Conservation (phyloP, 768 basidiomycete species). For the Cantharellus cinnabarinus region DNA sequence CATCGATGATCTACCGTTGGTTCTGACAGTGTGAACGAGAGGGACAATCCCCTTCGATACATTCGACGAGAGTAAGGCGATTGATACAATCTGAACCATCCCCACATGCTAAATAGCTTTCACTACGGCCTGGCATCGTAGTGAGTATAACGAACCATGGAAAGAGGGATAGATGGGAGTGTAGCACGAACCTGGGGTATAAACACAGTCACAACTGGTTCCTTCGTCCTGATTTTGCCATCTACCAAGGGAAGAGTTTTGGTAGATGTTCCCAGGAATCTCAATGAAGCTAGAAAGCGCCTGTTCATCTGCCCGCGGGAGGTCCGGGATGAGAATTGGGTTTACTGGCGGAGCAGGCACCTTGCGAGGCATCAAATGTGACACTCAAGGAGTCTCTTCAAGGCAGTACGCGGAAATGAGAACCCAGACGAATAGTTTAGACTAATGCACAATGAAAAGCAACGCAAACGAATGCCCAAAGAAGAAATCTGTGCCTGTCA, state of each 20-base stretch:
- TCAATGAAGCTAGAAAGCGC: constrained; percentile 55
- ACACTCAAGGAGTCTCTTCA: too few species aligned
- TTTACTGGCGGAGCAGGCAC: neutral
- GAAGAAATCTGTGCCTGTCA: neutral
- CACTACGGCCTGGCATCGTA: neutral
- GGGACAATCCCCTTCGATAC: constrained; percentile 74
- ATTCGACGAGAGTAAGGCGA: constrained; percentile 90
- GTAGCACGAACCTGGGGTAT: constrained; percentile 49
- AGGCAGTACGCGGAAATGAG: too few species aligned
- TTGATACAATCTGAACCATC: constrained; percentile 89
- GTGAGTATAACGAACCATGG: neutral
- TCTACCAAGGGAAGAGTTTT: constrained; percentile 68
- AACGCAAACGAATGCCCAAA: neutral
- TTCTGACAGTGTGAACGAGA: constrained; percentile 71
- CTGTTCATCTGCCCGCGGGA: constrained; percentile 54
- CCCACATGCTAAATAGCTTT: constrained; percentile 53
- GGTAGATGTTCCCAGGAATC: constrained; percentile 65
- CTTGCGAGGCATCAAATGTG: neutral
- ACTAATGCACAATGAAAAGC: neutral
- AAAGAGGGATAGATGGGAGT: neutral
- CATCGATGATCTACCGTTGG: constrained; percentile 42
- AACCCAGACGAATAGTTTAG: too few species aligned
- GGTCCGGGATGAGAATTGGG: constrained; percentile 43
- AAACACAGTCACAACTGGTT: constrained; percentile 88
- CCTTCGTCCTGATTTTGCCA: constrained; percentile 79